A percentile compares a stretch with the other conserved stretches of the same genome.
Evolutionary conservation across 345 rosid genomes (phyloP).

Genomic region (Erucastrum elatum): DNA sequence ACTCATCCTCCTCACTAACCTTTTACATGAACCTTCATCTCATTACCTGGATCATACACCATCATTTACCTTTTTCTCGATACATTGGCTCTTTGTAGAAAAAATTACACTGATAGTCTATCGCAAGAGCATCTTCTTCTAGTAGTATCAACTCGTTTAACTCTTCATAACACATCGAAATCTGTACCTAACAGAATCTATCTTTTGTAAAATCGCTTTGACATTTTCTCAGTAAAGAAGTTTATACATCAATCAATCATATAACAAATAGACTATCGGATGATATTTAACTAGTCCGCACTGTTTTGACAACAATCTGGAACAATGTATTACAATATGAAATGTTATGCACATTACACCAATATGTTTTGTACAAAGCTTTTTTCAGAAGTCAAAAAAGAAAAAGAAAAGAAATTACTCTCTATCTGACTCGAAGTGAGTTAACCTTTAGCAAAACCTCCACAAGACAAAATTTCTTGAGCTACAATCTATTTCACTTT

Average conservation of each 20-base stretch:
- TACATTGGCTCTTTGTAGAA: no score
- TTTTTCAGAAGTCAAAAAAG: not conserved
- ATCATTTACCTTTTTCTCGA: no score
- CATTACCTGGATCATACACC: no score
- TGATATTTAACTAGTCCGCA: not conserved
- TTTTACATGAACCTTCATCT: no score
- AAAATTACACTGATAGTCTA: no score
- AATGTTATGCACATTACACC: slow-evolving; percentile 2
- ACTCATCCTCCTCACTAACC: no score
- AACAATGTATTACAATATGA: slow-evolving; percentile 2
- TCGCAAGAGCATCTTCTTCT: no score
- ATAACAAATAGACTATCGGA: not conserved
- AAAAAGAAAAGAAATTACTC: not conserved
- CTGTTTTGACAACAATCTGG: not conserved
- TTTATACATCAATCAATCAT: not conserved
- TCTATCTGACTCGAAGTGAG: not conserved
- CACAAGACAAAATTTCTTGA: slow-evolving; percentile 31
- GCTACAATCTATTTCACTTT: slow-evolving; percentile 18
- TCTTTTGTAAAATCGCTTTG: no score
- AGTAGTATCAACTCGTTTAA: no score
- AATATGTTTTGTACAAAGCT: slow-evolving; percentile 22
- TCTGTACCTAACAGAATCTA: no score
- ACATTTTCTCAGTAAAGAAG: not conserved
- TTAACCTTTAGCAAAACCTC: slow-evolving; percentile 11
- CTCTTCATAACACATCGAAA: no score